Base-by-base conservation (phyloP, 345 rosid genomes). In the Salix exigua region DNA sequence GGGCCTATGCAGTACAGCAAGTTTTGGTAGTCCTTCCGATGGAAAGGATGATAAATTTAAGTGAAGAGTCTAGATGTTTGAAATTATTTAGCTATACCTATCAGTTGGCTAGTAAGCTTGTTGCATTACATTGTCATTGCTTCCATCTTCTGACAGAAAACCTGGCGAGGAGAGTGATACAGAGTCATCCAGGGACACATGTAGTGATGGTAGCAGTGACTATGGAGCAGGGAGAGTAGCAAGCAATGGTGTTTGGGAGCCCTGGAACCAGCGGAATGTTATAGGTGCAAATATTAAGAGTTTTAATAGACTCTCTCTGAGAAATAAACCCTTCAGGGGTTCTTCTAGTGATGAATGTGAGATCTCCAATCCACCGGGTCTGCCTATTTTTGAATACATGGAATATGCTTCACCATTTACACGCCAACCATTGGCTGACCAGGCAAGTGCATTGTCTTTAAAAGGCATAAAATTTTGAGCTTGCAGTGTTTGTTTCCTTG, bases 341-440 rank as follows among this genome's bases (percentile, higher is more conserved):
- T 88, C 93, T 3, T 90, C 95, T 2, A 87, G 92, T 53, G 93
- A 92, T 78, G 97, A 92, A 77, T 82, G 88, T 72, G 97, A 85
- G 85, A 83, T 75, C 67, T 72, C 81, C 71, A 86, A 72, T 61
- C 82, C 86, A 71, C 88, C 84, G 10, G 88, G 84, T 74, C 90
- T 72, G 77, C 89, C 85, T 76, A 42, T 88, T 25, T 94, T 90
- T 80, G 94, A 94, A 80, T 92, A 88, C 82, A 84, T 92, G 79
- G 98, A 90, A 85, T 85, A 85, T 72, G 92, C 87, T 44, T 84
- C 91, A 53, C 98, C 98, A 40, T 94, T 89, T 81, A 88, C 85
- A 71, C 94, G 97, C 30, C 87, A 94, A 84, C 97, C 98, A 53
- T 77, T 94, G 77, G 89, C 89, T 77, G 93, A 90, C 82, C 91